Base-by-base conservation (phyloP, 2,329 filamentous ascomycete species). In the Fusarium lyarnte region DNA sequence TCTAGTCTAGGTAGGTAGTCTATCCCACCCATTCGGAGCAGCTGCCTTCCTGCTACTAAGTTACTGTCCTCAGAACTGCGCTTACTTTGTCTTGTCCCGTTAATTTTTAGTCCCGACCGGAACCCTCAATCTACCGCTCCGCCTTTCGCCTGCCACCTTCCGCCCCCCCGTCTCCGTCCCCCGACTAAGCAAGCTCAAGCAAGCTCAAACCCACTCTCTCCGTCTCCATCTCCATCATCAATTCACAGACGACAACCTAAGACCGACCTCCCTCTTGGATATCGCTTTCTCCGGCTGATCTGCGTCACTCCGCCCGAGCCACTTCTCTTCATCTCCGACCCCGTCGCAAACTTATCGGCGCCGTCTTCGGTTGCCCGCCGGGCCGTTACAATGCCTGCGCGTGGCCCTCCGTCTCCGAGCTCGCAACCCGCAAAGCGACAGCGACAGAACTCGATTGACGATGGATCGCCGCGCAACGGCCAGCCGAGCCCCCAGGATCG, bases 361-460 rank as follows among this genome's bases (percentile, higher is more conserved):
- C 67, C 69, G 52, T 64, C 66, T 55, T 71, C 75, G 63, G 69
- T 69, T 71, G 76, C 74, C 74, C 71, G 76, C 74, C 74, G 74
- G 74, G 76, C 76, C 70, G 69, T 77, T 73, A 79, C 66, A 63
- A 82, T 82, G 81, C 78, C 79, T 74, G 76, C 79, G 76, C 74
- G 87, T 87, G 86, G 84, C 84, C 85, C 87, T 77, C 83, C 85
- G 65, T 86, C 87, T 65, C 85, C 86, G 74, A 82, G 81, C 74
- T 80, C 84, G 46, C 84, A 88, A 74, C 87, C 88, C 46, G 81
- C 84, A 76, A 91, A 91, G 81, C 88, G 89, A 74, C 84, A 85
- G 69, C 86, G 88, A 70, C 87, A 86, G 75, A 84, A 83, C 45
- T 88, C 88, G 25, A 85, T 87, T 57, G 82, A 84, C 36, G 84